Evolutionary conservation across 2,329 filamentous ascomycete species (phyloP).

Genomic region (Cladosporium velox): DNA sequence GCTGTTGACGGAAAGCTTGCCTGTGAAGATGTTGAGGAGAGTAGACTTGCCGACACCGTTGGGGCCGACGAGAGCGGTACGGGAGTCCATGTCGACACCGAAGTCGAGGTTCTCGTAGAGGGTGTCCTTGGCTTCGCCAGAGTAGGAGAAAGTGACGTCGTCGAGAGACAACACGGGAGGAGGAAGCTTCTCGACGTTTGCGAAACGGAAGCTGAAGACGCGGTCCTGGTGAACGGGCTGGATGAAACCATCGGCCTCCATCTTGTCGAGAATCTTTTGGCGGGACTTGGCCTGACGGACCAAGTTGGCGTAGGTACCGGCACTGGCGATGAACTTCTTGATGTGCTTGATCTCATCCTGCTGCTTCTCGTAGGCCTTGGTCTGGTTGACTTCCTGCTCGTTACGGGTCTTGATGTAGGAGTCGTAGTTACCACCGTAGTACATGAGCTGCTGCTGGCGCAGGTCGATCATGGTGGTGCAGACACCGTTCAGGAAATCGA

Average conservation of each 20-base stretch:
- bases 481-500: slow-evolving; percentile 99
- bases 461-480: slow-evolving; percentile 99
- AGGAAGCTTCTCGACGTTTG: slow-evolving; percentile 98
- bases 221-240: slow-evolving; percentile 82
- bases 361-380: slow-evolving; percentile 98
- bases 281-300: slow-evolving; percentile 98
- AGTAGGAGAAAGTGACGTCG: slow-evolving; percentile 97
- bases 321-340: slow-evolving; percentile 99
- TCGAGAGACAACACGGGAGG: slow-evolving; percentile 96
- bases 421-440: slow-evolving; percentile 99
- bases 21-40: slow-evolving; percentile 92
- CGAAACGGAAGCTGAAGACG: slow-evolving; percentile 97
- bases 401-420: slow-evolving; percentile 88
- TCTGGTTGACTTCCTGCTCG: slow-evolving; percentile 97
- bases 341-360: slow-evolving; percentile 99
- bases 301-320: slow-evolving; percentile 99
- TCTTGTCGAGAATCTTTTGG: slow-evolving; percentile 99
- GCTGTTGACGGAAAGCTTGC: slow-evolving; percentile 81
- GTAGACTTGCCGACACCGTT: slow-evolving; percentile 99
- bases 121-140: slow-evolving; percentile 82
- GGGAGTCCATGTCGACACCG: slow-evolving; percentile 99
- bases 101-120: slow-evolving; percentile 96
- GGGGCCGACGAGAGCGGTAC: slow-evolving; percentile 93
- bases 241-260: slow-evolving; percentile 99
- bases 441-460: slow-evolving; percentile 82